Conservation (phyloP, 768 basidiomycete genomes). For the Sarcodon aspratus region DNA sequence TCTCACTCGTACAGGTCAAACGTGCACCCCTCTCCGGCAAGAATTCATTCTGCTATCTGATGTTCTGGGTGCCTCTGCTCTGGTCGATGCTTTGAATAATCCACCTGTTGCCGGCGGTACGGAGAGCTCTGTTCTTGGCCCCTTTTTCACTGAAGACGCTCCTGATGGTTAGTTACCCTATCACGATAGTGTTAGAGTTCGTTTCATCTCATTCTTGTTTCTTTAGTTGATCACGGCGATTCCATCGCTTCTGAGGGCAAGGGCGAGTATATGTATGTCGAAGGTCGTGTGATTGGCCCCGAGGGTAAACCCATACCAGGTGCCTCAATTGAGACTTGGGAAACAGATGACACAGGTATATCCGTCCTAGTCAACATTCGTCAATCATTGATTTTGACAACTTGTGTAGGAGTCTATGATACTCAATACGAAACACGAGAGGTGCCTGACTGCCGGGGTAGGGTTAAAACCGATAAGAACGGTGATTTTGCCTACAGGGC, state of each 20-base stretch:
- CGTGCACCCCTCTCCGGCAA: slow-evolving; percentile 45
- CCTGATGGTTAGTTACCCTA: slow-evolving; percentile 39
- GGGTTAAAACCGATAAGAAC: slow-evolving; percentile 43
- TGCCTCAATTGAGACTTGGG: slow-evolving; percentile 76
- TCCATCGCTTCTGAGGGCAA: slow-evolving; percentile 83
- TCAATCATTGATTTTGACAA: not conserved
- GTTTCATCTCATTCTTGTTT: not conserved
- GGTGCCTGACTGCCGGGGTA: slow-evolving; percentile 64
- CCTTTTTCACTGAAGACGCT: slow-evolving; percentile 74
- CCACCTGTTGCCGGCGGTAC: slow-evolving; percentile 51
- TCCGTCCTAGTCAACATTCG: not conserved
- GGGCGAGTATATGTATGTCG: slow-evolving; percentile 74
- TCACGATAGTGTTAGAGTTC: slow-evolving; percentile 22
- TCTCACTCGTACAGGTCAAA: slow-evolving; percentile 65
- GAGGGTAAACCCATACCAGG: slow-evolving; percentile 52
- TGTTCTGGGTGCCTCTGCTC: slow-evolving; percentile 62
- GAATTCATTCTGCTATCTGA: slow-evolving; percentile 88
- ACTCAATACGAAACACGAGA: slow-evolving; percentile 43
- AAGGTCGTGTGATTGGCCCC: slow-evolving; percentile 52
- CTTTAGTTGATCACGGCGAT: slow-evolving; percentile 50
- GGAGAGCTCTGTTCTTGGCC: slow-evolving; percentile 69
- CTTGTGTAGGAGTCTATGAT: slow-evolving; percentile 21
- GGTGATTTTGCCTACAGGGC: slow-evolving; percentile 65
- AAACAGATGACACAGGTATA: slow-evolving; percentile 59
- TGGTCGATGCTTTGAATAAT: slow-evolving; percentile 70